These are phyloP conservation scores for Jasminum sambac DNA, from an alignment of 257 asterid species.

Conservation along the genomic window DNA sequence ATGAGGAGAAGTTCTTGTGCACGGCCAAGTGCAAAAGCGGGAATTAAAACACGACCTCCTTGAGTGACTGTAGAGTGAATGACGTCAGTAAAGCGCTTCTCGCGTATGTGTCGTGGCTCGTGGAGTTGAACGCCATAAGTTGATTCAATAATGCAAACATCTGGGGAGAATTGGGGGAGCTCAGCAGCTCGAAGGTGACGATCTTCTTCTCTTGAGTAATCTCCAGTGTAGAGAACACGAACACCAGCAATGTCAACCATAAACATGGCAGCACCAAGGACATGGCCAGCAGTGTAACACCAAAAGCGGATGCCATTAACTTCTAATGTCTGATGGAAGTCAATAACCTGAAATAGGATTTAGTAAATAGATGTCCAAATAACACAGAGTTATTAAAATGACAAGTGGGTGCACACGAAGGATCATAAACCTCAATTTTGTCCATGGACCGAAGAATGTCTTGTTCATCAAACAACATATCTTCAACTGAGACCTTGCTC, in stretches of 20 bases:
- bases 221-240: slow-evolving; percentile 95
- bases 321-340: slow-evolving; percentile 96
- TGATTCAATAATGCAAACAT: slow-evolving; percentile 92
- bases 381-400: not conserved
- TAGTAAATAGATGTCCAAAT: slow-evolving; percentile 13
- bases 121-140: slow-evolving; percentile 95
- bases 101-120: slow-evolving; percentile 79
- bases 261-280: slow-evolving; percentile 99
- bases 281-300: slow-evolving; percentile 99
- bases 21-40: slow-evolving; percentile 94
- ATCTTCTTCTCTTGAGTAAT: slow-evolving; percentile 96
- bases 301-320: slow-evolving; percentile 95
- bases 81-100: slow-evolving; percentile 87
- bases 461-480: slow-evolving; percentile 85
- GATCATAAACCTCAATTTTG: slow-evolving; percentile 69
- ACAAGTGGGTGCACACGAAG: slow-evolving; percentile 9
- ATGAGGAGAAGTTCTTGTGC: slow-evolving; percentile 97
- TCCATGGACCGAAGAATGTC: slow-evolving; percentile 87
- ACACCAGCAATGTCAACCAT: slow-evolving; percentile 99
- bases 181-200: slow-evolving; percentile 98
- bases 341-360: slow-evolving; percentile 66
- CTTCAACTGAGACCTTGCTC: slow-evolving; percentile 98
- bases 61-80: slow-evolving; percentile 74
- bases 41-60: slow-evolving; percentile 95
- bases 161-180: slow-evolving; percentile 90